Evolutionary conservation across 2,329 filamentous ascomycete species (phyloP), one percentile per base, ranked within the genome.

Genomic region (Botrytis tulipae): DNA sequence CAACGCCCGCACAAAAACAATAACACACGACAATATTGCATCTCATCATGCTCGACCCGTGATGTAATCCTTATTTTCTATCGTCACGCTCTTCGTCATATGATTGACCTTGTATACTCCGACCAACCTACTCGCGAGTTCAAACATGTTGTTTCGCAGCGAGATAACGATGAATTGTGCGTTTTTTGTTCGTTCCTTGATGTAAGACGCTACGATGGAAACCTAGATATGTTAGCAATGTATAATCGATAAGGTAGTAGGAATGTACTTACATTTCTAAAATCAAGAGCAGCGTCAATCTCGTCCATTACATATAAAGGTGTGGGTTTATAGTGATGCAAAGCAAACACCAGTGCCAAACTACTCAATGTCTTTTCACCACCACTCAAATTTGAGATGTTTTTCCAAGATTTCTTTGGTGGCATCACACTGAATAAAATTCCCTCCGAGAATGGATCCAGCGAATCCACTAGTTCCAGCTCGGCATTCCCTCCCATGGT

Each of bases 101-200:
- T 99, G 95, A 84, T 97, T 98, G 82, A 99, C 96, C 87, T 99
- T 99, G 87, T 99, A 99, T 73, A 99, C 96, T 78, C 97, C 97
- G 22, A 99, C 94, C 74, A 99, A 88, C 73, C 97, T 89, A 73
- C 94, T 90, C n/a, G 97, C 95, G 76, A 99, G 90, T 86, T 99
- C 96, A 83, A 99, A 99, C 96, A 99, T 99, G 86, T 99, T 99
- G 84, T 99, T 99, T 80, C 96, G 88, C 80, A 99, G 86, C 25
- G 94, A 98, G 81, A 99, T 99, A 80, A 99, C 96, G 79, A 99
- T 96, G 82, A 99, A 99, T 82, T 99, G 96, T 2, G 96, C 97
- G 84, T 99, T 99, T 87, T 98, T 98, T 75, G 96, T 99, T 72
- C 96, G 89, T 85, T 99, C 96, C 85, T 98, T 98, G 87, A 99